A percentile compares a stretch with the other conserved stretches of the same genome.
These are phyloP conservation scores for Saraca asoca DNA, from an alignment of 331 rosid species.

Conservation along the genomic window DNA sequence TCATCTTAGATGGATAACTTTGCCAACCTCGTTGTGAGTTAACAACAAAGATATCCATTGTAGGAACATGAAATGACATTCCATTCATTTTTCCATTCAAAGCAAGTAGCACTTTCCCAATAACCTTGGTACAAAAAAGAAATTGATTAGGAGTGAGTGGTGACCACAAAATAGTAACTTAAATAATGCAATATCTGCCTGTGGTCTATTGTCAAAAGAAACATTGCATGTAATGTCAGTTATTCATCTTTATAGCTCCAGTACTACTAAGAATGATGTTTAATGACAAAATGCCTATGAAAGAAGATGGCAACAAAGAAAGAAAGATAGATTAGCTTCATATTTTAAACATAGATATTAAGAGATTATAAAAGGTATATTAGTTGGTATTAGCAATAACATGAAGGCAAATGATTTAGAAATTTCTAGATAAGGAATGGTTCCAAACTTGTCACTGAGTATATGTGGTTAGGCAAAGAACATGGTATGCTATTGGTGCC, in stretches of 20 bases:
- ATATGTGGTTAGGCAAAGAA: no score
- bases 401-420: no score
- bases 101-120: conserved; percentile 69
- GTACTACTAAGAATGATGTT: conserved; percentile 72
- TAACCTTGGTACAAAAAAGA: conserved; percentile 42
- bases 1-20: conserved; percentile 58
- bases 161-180: not conserved
- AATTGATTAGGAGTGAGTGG: no score
- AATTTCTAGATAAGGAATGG: no score
- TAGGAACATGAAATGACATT: conserved; percentile 82
- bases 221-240: not conserved
- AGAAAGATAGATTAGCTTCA: no score
- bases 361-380: no score
- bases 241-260: conserved; percentile 57
- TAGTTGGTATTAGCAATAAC: no score
- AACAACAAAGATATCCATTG: conserved; percentile 70
- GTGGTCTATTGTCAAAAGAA: not conserved
- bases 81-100: conserved; percentile 78
- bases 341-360: no score
- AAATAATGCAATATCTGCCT: not conserved
- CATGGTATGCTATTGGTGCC: no score
- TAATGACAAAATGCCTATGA: no score
- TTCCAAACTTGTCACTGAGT: no score
- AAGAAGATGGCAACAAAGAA: no score
- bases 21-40: conserved; percentile 74